Conservation (phyloP, 495 filamentous ascomycete genomes). For the Xylaria telfairii region DNA sequence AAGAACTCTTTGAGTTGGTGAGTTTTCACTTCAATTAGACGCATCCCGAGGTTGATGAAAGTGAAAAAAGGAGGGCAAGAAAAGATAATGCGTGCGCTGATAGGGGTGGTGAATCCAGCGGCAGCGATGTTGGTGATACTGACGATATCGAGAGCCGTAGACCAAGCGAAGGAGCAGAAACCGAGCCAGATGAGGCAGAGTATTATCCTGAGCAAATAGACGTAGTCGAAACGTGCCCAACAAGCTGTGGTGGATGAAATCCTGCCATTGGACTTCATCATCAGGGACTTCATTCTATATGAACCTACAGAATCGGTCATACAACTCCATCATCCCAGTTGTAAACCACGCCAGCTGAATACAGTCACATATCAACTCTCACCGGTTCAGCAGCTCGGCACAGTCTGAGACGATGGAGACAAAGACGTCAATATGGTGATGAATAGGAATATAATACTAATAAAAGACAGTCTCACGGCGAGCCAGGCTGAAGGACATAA, state of each 20-base stretch:
- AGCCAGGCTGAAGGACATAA: neutral
- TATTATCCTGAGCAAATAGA: neutral
- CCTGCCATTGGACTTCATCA: neutral
- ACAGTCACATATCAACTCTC: conserved; percentile 11
- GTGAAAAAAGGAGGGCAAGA: neutral
- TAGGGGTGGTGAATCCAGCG: neutral
- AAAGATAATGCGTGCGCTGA: neutral
- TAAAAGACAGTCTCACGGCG: neutral
- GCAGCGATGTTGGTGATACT: neutral
- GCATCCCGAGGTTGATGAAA: conserved; percentile 38
- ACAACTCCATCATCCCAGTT: neutral
- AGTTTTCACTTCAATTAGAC: conserved; percentile 50
- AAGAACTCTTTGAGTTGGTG: conserved; percentile 46
- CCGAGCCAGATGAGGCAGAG: neutral
- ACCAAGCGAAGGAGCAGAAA: neutral
- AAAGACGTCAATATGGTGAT: neutral
- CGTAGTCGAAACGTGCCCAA: neutral
- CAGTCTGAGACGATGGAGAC: neutral
- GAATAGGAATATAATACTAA: neutral
- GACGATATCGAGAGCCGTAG: neutral
- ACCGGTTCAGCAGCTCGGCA: neutral
- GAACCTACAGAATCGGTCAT: neutral
- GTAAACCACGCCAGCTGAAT: neutral
- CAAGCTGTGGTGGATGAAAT: neutral
- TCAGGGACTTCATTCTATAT: neutral